Evolutionary conservation across 2,329 filamentous ascomycete species (phyloP).

Genomic region (Cladosporium oxysporum): DNA sequence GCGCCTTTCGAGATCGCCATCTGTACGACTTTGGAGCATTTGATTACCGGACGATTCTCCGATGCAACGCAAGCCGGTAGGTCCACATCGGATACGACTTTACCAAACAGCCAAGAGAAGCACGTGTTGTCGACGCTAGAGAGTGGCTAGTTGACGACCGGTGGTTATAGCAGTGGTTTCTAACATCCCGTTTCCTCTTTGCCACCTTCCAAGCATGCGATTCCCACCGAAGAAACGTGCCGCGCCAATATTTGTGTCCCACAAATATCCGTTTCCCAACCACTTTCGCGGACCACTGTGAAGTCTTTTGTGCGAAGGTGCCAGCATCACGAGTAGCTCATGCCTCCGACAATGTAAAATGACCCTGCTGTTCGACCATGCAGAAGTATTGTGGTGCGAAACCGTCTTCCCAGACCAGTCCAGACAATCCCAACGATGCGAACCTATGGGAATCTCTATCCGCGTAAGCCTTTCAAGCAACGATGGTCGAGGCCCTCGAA

Average conservation of each 20-base stretch:
- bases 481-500: neutral
- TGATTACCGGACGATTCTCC: neutral
- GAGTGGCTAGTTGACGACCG: neutral
- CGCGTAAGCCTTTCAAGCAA: neutral
- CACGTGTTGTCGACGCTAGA: slow-evolving; percentile 17
- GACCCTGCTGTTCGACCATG: neutral
- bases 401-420: neutral
- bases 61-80: slow-evolving; percentile 2
- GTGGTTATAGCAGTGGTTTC: neutral
- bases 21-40: neutral
- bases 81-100: slow-evolving; percentile 10
- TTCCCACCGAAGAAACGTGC: neutral
- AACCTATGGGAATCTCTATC: neutral
- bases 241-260: neutral
- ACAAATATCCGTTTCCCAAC: neutral
- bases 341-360: neutral
- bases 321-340: neutral
- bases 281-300: neutral
- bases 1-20: neutral
- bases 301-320: neutral
- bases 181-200: slow-evolving; percentile 2
- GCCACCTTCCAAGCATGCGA: slow-evolving; percentile 9
- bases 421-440: neutral
- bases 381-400: neutral
- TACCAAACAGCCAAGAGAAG: slow-evolving; percentile 13